Base-by-base conservation (phyloP, 345 rosid genomes). In the Pseudoturritis turrita region DNA sequence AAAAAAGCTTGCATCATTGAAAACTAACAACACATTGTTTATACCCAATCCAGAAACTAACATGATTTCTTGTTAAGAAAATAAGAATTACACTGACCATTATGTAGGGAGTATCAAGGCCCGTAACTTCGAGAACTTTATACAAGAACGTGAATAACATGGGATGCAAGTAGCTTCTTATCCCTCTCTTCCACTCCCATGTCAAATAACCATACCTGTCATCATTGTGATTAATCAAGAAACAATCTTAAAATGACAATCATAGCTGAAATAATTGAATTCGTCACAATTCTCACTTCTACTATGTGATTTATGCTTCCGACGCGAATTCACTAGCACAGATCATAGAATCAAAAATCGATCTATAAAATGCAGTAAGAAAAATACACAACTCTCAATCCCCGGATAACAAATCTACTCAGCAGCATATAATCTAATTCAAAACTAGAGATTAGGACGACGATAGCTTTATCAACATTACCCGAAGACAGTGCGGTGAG, bases 181-280 rank as follows among this genome's bases (percentile, higher is more conserved):
- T 87, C 14, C 97, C 93, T 77, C 83, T 83, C 82, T 87, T 76
- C 96, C 96, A 95, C 68, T 95, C 97, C 99, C 96, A 91, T 15
- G 96, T 89, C 91, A 91, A 63, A 73, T 91, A 93, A 51, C 99
- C 97, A 72, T 91, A 88, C 65, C 99, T 95, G 75, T 47, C 79
- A 69, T 47, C 74, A 62, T 35, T 10, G 25, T 8, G 3, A 47
- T 26, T 26, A 56, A 59, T 52, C 65, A 68, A 33, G 4, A 57
- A 29, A 19, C 3, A 10, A 39, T 41, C 15, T 61, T 40, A 19
- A 39, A 28, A 39, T 31, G 56, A 10, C 33, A 35, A 4, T n/a
- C 22, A 26, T 28, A 11, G 39, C 61, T 50, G 15, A 64, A 19
- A 33, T 21, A 65, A 69, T 54, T 19, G 18, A 39, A 25, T 3